These are phyloP conservation scores for Penicillium sp. DNA, from an alignment of 2,329 filamentous ascomycete species.

Conservation along the genomic window DNA sequence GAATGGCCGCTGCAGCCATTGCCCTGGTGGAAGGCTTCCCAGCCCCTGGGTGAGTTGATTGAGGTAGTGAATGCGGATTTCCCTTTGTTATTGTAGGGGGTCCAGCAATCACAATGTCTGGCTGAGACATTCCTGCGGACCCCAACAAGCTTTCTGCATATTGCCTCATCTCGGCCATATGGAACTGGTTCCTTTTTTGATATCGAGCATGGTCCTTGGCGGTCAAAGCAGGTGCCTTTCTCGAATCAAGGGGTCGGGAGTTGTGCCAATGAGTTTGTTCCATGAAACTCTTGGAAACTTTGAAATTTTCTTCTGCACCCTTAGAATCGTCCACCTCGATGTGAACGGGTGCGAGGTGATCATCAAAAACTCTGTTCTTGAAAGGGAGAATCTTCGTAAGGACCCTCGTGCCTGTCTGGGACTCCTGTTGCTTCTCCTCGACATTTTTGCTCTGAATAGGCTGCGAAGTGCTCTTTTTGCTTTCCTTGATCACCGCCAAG, in stretches of 20 bases:
- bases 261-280: conserved; percentile 38
- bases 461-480: neutral
- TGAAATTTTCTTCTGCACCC: conserved; percentile 3
- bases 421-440: neutral
- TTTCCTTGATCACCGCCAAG: neutral
- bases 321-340: conserved; percentile 16
- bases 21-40: too few relatives aligned
- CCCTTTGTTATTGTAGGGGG: neutral
- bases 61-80: neutral
- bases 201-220: conserved; percentile 21
- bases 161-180: conserved; percentile 66
- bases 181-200: conserved; percentile 57
- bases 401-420: neutral
- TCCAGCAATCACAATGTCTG: conserved; percentile 8
- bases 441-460: neutral
- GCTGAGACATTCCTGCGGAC: neutral
- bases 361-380: conserved; percentile 28
- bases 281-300: conserved; percentile 25
- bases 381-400: conserved; percentile 19
- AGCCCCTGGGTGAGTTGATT: too few relatives aligned
- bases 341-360: conserved; percentile 26
- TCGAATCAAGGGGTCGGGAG: conserved; percentile 29
- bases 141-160: conserved; percentile 66
- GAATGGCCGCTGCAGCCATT: too few relatives aligned
- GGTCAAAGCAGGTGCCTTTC: conserved; percentile 12